phyloP scores from a whole-genome alignment of 768 basidiomycete genomes.

The Chalciporus sphaerocephalus region DNA sequence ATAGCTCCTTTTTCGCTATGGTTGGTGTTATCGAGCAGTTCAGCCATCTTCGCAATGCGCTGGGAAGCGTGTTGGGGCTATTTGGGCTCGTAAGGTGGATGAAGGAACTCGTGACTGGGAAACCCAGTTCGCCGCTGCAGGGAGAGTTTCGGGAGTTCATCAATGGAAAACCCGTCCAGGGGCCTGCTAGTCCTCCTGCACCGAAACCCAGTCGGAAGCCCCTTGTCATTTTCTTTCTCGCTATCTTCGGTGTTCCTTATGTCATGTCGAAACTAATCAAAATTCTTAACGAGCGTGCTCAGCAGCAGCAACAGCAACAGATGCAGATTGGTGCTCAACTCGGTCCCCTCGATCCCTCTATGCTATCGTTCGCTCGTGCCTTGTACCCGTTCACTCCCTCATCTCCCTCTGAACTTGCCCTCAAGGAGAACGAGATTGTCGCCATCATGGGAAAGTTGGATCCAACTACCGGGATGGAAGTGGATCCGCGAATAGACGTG shows the following conservation, averaged over 20 bases:
- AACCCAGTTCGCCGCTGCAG: conserved; percentile 42
- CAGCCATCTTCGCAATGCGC: conserved; percentile 82
- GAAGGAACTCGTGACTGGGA: conserved; percentile 54
- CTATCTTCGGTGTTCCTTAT: conserved; percentile 89
- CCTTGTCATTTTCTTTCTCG: conserved; percentile 87
- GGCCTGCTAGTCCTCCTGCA: conserved; percentile 34
- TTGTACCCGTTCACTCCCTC: conserved; percentile 73
- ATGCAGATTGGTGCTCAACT: conserved; percentile 30
- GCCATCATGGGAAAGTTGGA: conserved; percentile 83
- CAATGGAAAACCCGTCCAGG: conserved; percentile 56
- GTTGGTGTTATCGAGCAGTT: conserved; percentile 96
- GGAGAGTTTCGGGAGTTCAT: conserved; percentile 77
- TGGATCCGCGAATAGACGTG: conserved; percentile 58
- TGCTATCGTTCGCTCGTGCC: conserved; percentile 80
- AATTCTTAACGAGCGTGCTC: conserved; percentile 63
- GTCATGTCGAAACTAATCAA: conserved; percentile 88
- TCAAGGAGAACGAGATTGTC: conserved; percentile 89
- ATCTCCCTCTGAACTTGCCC: conserved; percentile 69
- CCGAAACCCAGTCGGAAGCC: conserved; percentile 84
- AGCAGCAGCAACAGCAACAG: conserved; percentile 42
- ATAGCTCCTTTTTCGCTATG: conserved; percentile 94
- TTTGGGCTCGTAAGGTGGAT: conserved; percentile 90
- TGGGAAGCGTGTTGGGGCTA: conserved; percentile 89
- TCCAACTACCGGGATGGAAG: conserved; percentile 60
- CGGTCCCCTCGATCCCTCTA: conserved; percentile 71